phyloP scores from a whole-genome alignment of 2,329 filamentous ascomycete species.

The Ciborinia camelliae region DNA sequence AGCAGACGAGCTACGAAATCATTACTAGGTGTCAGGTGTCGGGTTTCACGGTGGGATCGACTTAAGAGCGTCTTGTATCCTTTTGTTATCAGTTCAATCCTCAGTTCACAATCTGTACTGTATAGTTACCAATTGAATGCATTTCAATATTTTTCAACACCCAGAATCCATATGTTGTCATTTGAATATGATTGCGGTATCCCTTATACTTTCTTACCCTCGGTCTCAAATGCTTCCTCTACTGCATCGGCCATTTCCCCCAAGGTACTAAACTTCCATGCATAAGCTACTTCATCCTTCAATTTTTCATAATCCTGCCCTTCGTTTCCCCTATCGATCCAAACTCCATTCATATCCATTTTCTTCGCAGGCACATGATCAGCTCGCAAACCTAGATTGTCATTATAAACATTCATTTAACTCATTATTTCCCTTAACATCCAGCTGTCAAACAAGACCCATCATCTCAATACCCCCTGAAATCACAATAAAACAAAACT shows the following conservation, averaged over 20 bases:
- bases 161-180: background rate
- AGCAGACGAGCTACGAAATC: slow-evolving; percentile 7
- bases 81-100: background rate
- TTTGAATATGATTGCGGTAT: background rate
- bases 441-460: background rate
- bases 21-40: slow-evolving; percentile 9
- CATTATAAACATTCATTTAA: background rate
- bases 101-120: background rate
- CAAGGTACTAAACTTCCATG: slow-evolving; percentile 57
- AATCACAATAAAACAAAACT: slow-evolving; percentile 24
- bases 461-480: background rate
- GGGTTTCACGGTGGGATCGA: background rate
- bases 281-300: slow-evolving; percentile 43
- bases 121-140: background rate
- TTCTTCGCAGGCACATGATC: slow-evolving; percentile 63
- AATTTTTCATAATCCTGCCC: slow-evolving; percentile 39
- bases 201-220: background rate
- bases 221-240: slow-evolving; percentile 21
- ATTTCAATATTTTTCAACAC: background rate
- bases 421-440: background rate
- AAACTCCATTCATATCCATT: slow-evolving; percentile 54
- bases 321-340: slow-evolving; percentile 52
- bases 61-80: background rate
- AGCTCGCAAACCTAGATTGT: slow-evolving; percentile 47
- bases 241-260: slow-evolving; percentile 25